These are phyloP conservation scores for Leccinum sublutescens DNA, from an alignment of 768 basidiomycete species.

Conservation along the genomic window DNA sequence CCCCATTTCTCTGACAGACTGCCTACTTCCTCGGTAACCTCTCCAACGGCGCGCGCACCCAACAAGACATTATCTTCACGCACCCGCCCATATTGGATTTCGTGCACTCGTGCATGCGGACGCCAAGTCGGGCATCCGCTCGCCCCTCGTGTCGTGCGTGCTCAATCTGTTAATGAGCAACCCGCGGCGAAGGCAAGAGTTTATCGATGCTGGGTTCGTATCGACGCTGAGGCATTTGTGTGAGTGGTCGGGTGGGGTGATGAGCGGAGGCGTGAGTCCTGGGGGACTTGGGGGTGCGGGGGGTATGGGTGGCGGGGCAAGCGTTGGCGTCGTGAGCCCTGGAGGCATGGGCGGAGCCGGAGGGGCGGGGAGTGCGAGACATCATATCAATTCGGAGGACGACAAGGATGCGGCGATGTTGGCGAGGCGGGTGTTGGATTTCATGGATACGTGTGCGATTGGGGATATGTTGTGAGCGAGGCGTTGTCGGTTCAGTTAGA, in stretches of 20 bases:
- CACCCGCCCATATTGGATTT: slow-evolving; percentile 51
- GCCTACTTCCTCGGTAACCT: slow-evolving; percentile 67
- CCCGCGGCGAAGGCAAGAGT: slow-evolving; percentile 34
- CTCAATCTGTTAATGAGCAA: slow-evolving; percentile 51
- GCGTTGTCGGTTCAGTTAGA: too few relatives aligned
- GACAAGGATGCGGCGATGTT: slow-evolving; percentile 58
- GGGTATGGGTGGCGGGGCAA: slow-evolving; percentile 1
- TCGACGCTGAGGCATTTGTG: slow-evolving; percentile 42
- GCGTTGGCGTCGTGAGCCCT: slow-evolving; percentile 5
- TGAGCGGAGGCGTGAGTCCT: slow-evolving; percentile 30
- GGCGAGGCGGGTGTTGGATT: slow-evolving; percentile 57
- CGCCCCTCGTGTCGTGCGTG: slow-evolving; percentile 61
- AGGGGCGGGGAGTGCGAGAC: slow-evolving; percentile 10
- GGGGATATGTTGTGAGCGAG: slow-evolving; percentile 10
- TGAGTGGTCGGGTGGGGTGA: slow-evolving; percentile 32
- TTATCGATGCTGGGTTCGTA: slow-evolving; percentile 46
- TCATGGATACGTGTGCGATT: slow-evolving; percentile 35
- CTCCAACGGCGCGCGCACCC: slow-evolving; percentile 52
- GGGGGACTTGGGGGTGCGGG: slow-evolving; percentile 20
- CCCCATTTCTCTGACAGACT: slow-evolving; percentile 37
- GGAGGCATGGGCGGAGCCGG: background rate
- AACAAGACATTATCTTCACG: slow-evolving; percentile 52
- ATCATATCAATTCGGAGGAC: slow-evolving; percentile 49
- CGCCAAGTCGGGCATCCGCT: slow-evolving; percentile 53
- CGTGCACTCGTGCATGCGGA: slow-evolving; percentile 60